phyloP scores from a whole-genome alignment of 1,139 yeast genomes.

The Blastobotrys aristatus region DNA sequence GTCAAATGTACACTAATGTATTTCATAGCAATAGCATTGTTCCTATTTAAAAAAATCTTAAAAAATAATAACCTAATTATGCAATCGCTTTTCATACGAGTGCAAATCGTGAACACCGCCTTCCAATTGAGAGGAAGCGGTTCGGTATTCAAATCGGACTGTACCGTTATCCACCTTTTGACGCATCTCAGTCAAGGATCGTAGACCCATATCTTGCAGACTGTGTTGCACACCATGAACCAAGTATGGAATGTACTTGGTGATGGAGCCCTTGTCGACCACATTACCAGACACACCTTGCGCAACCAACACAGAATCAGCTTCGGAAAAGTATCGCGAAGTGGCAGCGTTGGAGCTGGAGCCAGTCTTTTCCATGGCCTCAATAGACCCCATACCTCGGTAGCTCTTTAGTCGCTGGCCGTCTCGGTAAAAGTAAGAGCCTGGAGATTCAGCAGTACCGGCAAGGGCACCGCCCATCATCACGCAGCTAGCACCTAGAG shows the following conservation, averaged over 20 bases:
- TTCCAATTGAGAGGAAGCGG: conserved; percentile 97
- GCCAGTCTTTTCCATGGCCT: conserved; percentile 93
- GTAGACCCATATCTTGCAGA: conserved; percentile 94
- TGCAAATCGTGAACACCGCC: conserved; percentile 98
- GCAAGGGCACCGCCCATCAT: conserved; percentile 99
- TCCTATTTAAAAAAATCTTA: not conserved
- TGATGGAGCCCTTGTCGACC: conserved; percentile 92
- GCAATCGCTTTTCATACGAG: conserved; percentile 95
- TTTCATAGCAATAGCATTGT: not conserved
- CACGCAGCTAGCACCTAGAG: conserved; percentile 94
- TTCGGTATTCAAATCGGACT: conserved; percentile 94
- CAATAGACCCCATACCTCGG: conserved; percentile 99
- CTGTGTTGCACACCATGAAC: conserved; percentile 97
- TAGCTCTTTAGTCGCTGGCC: conserved; percentile 96
- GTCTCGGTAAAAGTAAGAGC: conserved; percentile 94
- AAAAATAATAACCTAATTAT: conserved; percentile 46
- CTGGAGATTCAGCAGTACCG: conserved; percentile 98
- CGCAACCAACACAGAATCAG: conserved; percentile 93
- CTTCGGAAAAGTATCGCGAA: conserved; percentile 94
- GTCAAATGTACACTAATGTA: not conserved
- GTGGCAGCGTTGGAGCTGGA: conserved; percentile 93
- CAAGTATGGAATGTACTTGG: conserved; percentile 90
- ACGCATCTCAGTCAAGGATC: conserved; percentile 61
- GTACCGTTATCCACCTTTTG: conserved; percentile 58
- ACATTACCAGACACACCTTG: conserved; percentile 99